These are phyloP conservation scores for Botrytis fragariae DNA, from an alignment of 2,329 filamentous ascomycete genomes.

Conservation along the genomic window DNA sequence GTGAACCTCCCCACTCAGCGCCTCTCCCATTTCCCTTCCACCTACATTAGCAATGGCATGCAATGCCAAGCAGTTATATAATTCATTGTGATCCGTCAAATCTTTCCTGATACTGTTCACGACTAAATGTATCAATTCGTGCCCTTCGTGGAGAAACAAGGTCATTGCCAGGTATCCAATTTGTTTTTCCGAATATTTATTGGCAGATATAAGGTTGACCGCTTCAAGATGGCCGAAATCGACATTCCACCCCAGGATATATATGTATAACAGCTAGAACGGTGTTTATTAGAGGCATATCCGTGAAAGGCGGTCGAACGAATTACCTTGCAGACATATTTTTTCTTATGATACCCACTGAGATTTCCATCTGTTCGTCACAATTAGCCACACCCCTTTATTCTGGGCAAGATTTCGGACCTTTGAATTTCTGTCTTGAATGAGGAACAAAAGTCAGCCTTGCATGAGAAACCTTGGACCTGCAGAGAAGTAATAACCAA, in stretches of 20 bases:
- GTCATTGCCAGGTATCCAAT: conserved; percentile 98
- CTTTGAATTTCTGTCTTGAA: conserved; percentile 87
- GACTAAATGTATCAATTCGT: conserved; percentile 91
- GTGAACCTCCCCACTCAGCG: conserved; percentile 87
- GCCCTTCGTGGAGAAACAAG: conserved; percentile 92
- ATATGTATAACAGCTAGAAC: conserved; percentile 81
- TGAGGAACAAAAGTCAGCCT: conserved; percentile 30
- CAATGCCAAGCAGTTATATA: conserved; percentile 94
- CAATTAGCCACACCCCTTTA: conserved; percentile 25
- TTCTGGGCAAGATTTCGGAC: conserved; percentile 39
- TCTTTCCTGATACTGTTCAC: conserved; percentile 99
- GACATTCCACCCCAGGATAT: conserved; percentile 98
- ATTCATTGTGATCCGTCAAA: conserved; percentile 87
- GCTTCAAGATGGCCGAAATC: conserved; percentile 98
- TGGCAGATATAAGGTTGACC: conserved; percentile 94
- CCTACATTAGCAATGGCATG: conserved; percentile 98
- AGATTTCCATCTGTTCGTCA: conserved; percentile 67
- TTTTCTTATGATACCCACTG: conserved; percentile 98
- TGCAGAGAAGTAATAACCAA: conserved; percentile 41
- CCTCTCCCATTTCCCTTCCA: conserved; percentile 94
- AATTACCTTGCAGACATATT: conserved; percentile 94
- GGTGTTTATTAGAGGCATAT: conserved; percentile 5
- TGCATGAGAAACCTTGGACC: conserved; percentile 15
- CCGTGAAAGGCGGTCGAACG: neutral
- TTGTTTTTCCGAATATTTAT: conserved; percentile 98